These are phyloP conservation scores for Dipodascus geniculatus DNA, from an alignment of 805 yeast species.

Conservation along the genomic window DNA sequence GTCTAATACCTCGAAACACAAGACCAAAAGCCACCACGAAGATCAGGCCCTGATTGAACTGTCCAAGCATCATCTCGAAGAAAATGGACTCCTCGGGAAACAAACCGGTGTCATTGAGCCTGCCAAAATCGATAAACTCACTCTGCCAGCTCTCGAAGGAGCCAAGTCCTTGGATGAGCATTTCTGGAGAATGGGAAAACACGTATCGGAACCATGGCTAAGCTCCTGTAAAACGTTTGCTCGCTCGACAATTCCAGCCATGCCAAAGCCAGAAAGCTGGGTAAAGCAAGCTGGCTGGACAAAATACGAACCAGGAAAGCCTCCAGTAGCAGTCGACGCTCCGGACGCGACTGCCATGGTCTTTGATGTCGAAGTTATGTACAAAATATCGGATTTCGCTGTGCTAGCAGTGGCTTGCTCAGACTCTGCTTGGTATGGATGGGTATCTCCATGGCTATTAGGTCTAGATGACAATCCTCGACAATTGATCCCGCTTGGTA, in stretches of 20 bases:
- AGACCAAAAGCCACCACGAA: constrained; percentile 11
- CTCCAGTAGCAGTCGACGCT: constrained; percentile 45
- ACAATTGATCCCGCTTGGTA: constrained; percentile 70
- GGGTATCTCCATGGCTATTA: constrained; percentile 83
- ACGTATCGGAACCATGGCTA: constrained; percentile 49
- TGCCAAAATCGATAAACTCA: constrained; percentile 29
- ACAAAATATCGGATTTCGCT: constrained; percentile 62
- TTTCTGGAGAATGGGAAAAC: constrained; percentile 53
- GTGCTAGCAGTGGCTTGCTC: constrained; percentile 75
- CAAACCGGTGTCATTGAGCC: constrained; percentile 53
- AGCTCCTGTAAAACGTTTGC: constrained; percentile 37
- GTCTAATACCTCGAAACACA: constrained; percentile 8
- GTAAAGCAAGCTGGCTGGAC: constrained; percentile 65
- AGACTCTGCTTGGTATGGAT: constrained; percentile 74
- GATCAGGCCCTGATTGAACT: constrained; percentile 33
- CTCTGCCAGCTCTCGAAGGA: constrained; percentile 68
- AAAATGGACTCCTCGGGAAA: constrained; percentile 65
- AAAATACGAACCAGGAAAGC: constrained; percentile 44
- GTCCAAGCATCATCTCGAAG: constrained; percentile 47
- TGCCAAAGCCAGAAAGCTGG: constrained; percentile 41
- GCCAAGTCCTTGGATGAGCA: constrained; percentile 61
- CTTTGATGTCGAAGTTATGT: constrained; percentile 84
- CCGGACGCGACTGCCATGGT: constrained; percentile 67
- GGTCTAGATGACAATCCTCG: constrained; percentile 34
- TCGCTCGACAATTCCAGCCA: constrained; percentile 26